Evolutionary conservation across 2,329 filamentous ascomycete genomes (phyloP), one percentile per base, ranked within the genome.

Genomic region (Pseudogymnoascus sp.): DNA sequence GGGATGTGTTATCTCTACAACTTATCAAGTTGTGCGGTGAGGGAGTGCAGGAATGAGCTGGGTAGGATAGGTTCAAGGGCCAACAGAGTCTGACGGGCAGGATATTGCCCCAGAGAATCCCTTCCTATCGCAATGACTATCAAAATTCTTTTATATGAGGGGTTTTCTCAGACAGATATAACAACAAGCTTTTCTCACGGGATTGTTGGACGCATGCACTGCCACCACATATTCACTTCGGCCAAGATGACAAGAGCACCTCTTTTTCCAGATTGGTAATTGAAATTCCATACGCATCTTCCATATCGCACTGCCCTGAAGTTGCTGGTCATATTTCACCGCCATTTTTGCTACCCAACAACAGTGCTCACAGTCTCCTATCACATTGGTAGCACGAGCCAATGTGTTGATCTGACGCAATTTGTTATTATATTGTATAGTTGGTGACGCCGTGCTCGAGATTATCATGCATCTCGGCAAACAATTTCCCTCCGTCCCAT

Each of bases 371-470:
- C 28, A 54, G 12, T 14, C 9, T 54, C 14, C 5, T 6, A 54
- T 33, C 39, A 25, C 18, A 33, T 33, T 33, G 39, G 11, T 7
- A 54, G 47, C 47, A 54, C 47, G 47, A 54, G 28, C 16, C 47
- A 33, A 9, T 30, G 14, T 16, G 9, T 16, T 18, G 16, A 33
- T 33, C 28, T 54, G 47, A 54, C 16, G 47, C 47, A 54, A 54
- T 54, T 6, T 54, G 25, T 54, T 54, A 54, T 54, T 54, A 54
- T 54, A 54, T 54, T 54, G 47, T 33, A 54, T 54, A 33, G 8
- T 33, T 16, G 47, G 47, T 20, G 28, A 20, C 47, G 28, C 28
- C 47, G 28, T 18, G 5, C 25, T 54, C 47, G 28, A 54, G 47
- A 54, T 54, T 54, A 54, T 12, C 7, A 33, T 33, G 16, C 28